A percentile compares a stretch with the other conserved stretches of the same genome.
Evolutionary conservation across 2,329 filamentous ascomycete species (phyloP).

Genomic region (Ceratocystis eucalypticola): DNA sequence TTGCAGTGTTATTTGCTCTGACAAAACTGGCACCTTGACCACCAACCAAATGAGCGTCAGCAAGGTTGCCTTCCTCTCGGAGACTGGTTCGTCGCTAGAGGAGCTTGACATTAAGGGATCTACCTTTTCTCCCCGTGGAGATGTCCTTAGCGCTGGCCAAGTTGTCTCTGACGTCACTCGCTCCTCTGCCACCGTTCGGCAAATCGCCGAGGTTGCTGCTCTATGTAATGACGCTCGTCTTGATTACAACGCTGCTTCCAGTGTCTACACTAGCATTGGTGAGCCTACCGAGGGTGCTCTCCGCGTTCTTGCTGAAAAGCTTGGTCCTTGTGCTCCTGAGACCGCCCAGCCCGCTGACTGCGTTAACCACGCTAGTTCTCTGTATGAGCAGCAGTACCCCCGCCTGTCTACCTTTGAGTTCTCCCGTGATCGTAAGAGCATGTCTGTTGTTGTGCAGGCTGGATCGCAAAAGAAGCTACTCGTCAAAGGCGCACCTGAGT

Average conservation of each 20-base stretch:
- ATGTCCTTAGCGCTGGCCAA: slow-evolving; percentile 56
- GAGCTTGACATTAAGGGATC: slow-evolving; percentile 86
- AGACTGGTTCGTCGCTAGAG: slow-evolving; percentile 58
- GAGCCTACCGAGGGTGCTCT: slow-evolving; percentile 93
- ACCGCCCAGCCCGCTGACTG: slow-evolving; percentile 44
- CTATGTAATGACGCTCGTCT: slow-evolving; percentile 85
- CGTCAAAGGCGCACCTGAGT: slow-evolving; percentile 93
- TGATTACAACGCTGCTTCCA: slow-evolving; percentile 63
- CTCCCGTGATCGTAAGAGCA: slow-evolving; percentile 94
- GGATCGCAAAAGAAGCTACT: slow-evolving; percentile 64
- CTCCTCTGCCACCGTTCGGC: slow-evolving; percentile 61
- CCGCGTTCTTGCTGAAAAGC: slow-evolving; percentile 81
- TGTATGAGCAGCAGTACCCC: slow-evolving; percentile 64
- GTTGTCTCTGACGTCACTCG: slow-evolving; percentile 53
- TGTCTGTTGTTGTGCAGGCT: slow-evolving; percentile 81
- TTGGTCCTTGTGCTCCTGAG: slow-evolving; percentile 61
- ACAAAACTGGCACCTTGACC: slow-evolving; percentile 96
- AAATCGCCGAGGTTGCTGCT: slow-evolving; percentile 58
- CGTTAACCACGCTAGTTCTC: slow-evolving; percentile 68
- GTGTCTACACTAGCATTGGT: slow-evolving; percentile 67
- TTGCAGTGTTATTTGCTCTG: slow-evolving; percentile 98
- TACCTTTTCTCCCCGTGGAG: slow-evolving; percentile 75
- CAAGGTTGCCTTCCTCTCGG: slow-evolving; percentile 73
- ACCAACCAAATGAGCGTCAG: slow-evolving; percentile 99
- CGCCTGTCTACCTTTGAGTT: slow-evolving; percentile 88